Percentiles rank a stretch among this genome's conserved stretches.
Evolutionary conservation across 1,284 basidiomycete species (phyloP).

Genomic region (Xanthoconium separans): DNA sequence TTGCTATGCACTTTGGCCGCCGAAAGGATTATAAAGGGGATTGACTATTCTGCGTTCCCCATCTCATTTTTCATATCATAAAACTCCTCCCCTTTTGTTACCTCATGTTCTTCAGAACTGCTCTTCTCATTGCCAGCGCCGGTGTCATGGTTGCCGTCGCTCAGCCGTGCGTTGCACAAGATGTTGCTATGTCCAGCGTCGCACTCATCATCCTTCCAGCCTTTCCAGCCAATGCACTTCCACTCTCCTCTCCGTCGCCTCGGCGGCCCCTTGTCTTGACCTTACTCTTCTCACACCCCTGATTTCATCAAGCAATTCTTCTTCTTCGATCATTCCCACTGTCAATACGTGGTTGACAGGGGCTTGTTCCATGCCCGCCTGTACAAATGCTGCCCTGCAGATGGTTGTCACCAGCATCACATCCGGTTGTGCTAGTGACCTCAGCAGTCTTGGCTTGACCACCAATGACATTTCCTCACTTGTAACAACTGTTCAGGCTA

Average conservation of each 20-base stretch:
- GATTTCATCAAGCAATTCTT: conserved; percentile 34
- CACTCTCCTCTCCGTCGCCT: conserved; percentile 41
- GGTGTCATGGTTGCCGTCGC: conserved; percentile 46
- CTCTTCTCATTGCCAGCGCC: conserved; percentile 37
- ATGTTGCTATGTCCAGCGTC: neutral
- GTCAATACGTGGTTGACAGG: conserved; percentile 58
- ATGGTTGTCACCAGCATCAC: conserved; percentile 44
- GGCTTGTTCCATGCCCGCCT: conserved; percentile 52
- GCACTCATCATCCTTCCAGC: conserved; percentile 1
- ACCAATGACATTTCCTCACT: conserved; percentile 4
- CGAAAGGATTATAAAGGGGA: no score
- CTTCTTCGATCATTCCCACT: conserved; percentile 47
- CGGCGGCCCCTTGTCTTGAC: conserved; percentile 54
- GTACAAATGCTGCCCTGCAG: conserved; percentile 53
- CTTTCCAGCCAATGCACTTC: conserved; percentile 29
- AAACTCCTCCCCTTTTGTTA: no score
- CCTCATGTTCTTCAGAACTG: conserved; percentile 29
- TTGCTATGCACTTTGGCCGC: no score
- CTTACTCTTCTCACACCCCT: conserved; percentile 46
- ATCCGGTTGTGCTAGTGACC: conserved; percentile 50
- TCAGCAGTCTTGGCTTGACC: conserved; percentile 35
- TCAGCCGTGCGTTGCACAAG: conserved; percentile 39
- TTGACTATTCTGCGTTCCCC: no score
- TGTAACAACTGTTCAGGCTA: conserved; percentile 34
- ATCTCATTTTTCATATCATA: no score